Percentiles rank a stretch among this genome's conserved stretches.
Conservation (phyloP, 2,329 filamentous ascomycete species). For the Scleromitrula shiraiana region DNA sequence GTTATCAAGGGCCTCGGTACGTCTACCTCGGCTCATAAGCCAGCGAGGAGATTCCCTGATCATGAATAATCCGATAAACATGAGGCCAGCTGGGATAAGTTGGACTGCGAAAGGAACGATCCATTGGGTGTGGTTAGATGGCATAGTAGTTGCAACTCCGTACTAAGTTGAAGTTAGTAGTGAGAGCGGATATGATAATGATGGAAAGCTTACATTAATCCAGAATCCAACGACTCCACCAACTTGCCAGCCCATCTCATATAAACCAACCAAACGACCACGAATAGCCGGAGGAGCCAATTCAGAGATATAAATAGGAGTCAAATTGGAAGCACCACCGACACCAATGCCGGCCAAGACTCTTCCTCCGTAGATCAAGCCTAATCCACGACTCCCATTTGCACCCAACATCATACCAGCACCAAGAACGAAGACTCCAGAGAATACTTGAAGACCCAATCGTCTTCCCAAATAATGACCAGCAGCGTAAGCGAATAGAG, state of each 20-base stretch:
- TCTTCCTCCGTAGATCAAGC: conserved; percentile 19
- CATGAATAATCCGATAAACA: conserved; percentile 38
- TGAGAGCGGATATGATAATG: conserved; percentile 18
- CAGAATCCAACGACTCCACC: conserved; percentile 57
- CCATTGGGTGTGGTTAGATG: conserved; percentile 26
- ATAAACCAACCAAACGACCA: conserved; percentile 53
- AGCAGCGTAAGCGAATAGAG: conserved; percentile 4
- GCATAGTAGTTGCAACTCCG: conserved; percentile 40
- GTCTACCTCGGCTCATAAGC: conserved; percentile 13
- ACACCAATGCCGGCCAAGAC: conserved; percentile 22
- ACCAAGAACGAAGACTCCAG: conserved; percentile 59
- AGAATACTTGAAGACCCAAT: conserved; percentile 50
- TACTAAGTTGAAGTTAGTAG: conserved; percentile 38
- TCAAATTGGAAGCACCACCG: conserved; percentile 45
- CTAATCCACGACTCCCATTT: conserved; percentile 32
- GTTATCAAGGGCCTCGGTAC: conserved; percentile 12
- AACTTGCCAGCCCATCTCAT: conserved; percentile 58
- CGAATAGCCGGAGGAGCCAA: conserved; percentile 38
- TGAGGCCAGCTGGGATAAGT: conserved; percentile 28
- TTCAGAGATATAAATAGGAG: conserved; percentile 55
- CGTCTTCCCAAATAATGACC: conserved; percentile 5
- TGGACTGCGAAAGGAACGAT: conserved; percentile 32
- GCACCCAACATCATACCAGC: conserved; percentile 57
- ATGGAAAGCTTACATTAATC: conserved; percentile 41
- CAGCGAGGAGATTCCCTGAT: conserved; percentile 62